Conservation (phyloP, 2,329 filamentous ascomycete species). For the Madurella mycetomatis region DNA sequence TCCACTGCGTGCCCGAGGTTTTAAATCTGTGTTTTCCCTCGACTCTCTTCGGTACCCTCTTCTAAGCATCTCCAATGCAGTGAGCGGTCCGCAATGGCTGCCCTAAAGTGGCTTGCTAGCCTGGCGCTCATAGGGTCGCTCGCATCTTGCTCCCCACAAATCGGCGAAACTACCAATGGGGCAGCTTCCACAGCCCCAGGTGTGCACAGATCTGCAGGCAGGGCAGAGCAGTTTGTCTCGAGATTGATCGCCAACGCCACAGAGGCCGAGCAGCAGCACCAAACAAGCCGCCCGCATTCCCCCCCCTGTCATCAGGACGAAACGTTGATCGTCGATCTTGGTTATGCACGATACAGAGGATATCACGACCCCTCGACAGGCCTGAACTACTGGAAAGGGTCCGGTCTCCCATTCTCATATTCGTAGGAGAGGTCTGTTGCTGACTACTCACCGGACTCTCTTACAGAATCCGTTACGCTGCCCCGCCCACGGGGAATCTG, state of each 20-base stretch:
- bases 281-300: conserved; percentile 4
- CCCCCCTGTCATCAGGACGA: conserved; percentile 7
- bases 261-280: conserved; percentile 6
- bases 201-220: conserved; percentile 1
- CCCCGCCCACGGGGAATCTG: conserved; percentile 38
- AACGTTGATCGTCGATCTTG: conserved; percentile 37
- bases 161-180: neutral
- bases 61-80: too few species aligned
- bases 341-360: conserved; percentile 44
- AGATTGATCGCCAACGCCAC: conserved; percentile 20
- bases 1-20: too few species aligned
- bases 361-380: conserved; percentile 34
- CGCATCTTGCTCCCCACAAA: neutral
- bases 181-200: neutral
- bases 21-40: too few species aligned
- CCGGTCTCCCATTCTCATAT: neutral
- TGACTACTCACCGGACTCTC: neutral
- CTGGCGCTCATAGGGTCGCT: conserved; percentile 4
- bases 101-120: neutral
- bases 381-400: conserved; percentile 42
- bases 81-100: neutral
- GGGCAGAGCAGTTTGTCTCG: conserved; percentile 16
- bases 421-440: neutral
- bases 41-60: too few species aligned
- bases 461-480: conserved; percentile 41